Evolutionary conservation across 768 basidiomycete genomes (phyloP), one percentile per base, ranked within the genome.

Genomic region (Rhodotorula babjevae): DNA sequence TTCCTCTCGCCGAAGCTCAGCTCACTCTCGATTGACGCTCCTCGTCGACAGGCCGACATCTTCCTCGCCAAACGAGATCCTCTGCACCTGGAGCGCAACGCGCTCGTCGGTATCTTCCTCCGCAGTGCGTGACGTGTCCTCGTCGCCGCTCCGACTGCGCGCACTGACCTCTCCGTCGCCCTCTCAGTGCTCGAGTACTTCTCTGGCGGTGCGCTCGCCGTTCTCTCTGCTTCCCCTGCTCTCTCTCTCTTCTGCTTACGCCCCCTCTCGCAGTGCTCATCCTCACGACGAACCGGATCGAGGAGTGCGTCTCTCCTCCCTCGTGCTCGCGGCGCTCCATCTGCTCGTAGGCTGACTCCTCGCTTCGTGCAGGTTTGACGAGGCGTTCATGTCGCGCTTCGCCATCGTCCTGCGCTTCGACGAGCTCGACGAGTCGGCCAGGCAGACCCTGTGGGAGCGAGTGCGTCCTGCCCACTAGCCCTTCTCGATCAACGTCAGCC

Each of bases 381-480:
- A 67, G 23, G 74, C 74, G 16, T 75, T 75, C 67, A 60, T 75
- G 6, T 63, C 60, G 12, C 71, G 74, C 21, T 71, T 75, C 58
- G 59, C 65, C 23, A 50, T 71, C 40, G 71, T 73, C 33, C 29
- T 75, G 2, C 52, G 42, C 25, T 75, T 67, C 65, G 40, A 74
- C 36, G 65, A 67, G 27, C 70, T 75, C 27, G 71, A 72, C 33
- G 16, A 33, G 44, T 7, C 53, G 0, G 44, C 60, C 0, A 53
- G 74, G 0, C 40, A n/a, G n/a, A 63, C 58, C 1, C 49, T 61
- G 7, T 69, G 61, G 61, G 47, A 63, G 62, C 42, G 49, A 44
- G 56, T 62, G 42, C 27, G 52, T 49, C 36, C 27, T 52, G 15
- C 12, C 12, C 29, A 4, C 44, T 5, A 19, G 3, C 23, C 4